Evolutionary conservation across 169 alveolate genomes (phyloP), one percentile per base, ranked within the genome.

Genomic region (Cryptosporidium bovis): DNA sequence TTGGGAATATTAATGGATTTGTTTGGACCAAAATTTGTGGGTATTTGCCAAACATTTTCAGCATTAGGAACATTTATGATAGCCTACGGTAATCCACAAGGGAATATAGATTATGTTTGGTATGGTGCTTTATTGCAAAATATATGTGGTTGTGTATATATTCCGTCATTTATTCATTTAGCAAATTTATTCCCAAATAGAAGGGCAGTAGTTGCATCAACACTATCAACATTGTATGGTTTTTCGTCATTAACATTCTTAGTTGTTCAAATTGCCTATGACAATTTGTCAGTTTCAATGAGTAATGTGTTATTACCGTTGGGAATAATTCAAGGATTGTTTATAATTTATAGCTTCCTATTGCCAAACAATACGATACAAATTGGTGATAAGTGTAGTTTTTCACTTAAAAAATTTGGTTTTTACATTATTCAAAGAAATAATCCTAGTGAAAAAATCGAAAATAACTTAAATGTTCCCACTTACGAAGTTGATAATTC

Each of bases 151-250:
- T 77, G 87, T 34, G 48, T 77, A 29, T 77, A 77, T 60, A 77
- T 77, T 56, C 87, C 87, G 18, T 56, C 87, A n/a, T 77, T 77
- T 51, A 77, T 77, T 27, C 87, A 77, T 62, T 24, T 77, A 6
- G 58, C 87, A 48, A 77, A 77, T 77, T 60, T 77, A 31, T 77
- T 58, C 34, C 87, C 87, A 1, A 40, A 56, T 1, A 66, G 65
- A 8, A 77, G 71, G 15, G 87, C 87, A 13, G 46, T 77, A 3
- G 20, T 77, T 60, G 65, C 71, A 60, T 77, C 87, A 18, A 77
- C 87, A 2, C 29, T 77, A 33, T 77, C 87, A 60, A 77, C 87
- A 4, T 29, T 77, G 3, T 77, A 77, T 77, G 87, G 87, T 4
- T 77, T 58, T 77, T 77, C 87, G 18, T 77, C 87, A 40, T 66